These are phyloP conservation scores for Malassezia obtusa DNA, from an alignment of 1,284 basidiomycete genomes.

Conservation along the genomic window DNA sequence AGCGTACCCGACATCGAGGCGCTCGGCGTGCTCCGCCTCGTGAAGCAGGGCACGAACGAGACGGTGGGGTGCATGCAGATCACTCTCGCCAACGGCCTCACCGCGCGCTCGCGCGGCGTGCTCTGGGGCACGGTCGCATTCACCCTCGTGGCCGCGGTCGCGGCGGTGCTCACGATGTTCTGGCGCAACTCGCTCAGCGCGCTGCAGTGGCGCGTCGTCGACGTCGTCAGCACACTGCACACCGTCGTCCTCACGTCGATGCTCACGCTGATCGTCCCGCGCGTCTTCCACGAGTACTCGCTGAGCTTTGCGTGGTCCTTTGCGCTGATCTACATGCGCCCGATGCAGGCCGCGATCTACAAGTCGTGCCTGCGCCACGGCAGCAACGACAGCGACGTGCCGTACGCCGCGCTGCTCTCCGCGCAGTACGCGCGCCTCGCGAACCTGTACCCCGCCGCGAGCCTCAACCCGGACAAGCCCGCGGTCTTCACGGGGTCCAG, in stretches of 20 bases:
- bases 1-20: conserved; percentile 83
- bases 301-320: conserved; percentile 82
- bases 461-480: conserved; percentile 9
- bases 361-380: conserved; percentile 71
- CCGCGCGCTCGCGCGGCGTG: conserved; percentile 63
- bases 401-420: conserved; percentile 22
- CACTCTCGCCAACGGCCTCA: conserved; percentile 82
- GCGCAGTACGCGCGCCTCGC: conserved; percentile 21
- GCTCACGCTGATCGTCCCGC: conserved; percentile 75
- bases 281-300: conserved; percentile 66
- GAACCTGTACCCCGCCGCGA: conserved; percentile 10
- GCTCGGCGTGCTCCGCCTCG: conserved; percentile 69
- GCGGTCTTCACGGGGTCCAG: conserved; percentile 10
- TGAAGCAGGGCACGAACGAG: conserved; percentile 55
- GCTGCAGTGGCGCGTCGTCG: conserved; percentile 59
- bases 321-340: conserved; percentile 62
- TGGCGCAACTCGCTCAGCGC: conserved; percentile 47
- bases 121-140: conserved; percentile 67
- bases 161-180: conserved; percentile 60
- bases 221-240: conserved; percentile 72
- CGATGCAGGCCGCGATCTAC: conserved; percentile 69
- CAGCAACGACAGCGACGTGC: conserved; percentile 54
- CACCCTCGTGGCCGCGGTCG: conserved; percentile 60
- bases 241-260: conserved; percentile 66
- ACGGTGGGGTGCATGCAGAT: conserved; percentile 80